phyloP scores from a whole-genome alignment of 2,329 filamentous ascomycete genomes.

The Bipolaris zeicola region DNA sequence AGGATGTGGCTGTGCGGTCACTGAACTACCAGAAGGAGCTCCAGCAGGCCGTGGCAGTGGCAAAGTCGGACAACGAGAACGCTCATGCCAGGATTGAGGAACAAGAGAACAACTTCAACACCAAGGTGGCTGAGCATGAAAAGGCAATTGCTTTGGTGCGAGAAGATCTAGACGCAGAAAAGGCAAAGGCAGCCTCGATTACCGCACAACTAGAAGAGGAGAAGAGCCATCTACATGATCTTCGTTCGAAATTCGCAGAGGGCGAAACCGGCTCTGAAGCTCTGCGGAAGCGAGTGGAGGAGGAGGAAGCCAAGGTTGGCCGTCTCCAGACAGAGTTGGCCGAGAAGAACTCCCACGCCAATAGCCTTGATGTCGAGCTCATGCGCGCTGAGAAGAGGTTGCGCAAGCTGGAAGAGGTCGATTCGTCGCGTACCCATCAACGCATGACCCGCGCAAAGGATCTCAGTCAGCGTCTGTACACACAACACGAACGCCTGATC shows the following conservation, averaged over 20 bases:
- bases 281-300: slow-evolving; percentile 73
- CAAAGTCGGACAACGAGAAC: slow-evolving; percentile 54
- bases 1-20: slow-evolving; percentile 52
- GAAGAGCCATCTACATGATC: slow-evolving; percentile 68
- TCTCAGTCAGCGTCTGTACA: slow-evolving; percentile 79
- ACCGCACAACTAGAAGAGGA: slow-evolving; percentile 65
- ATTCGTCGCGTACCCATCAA: slow-evolving; percentile 65
- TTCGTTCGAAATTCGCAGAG: slow-evolving; percentile 76
- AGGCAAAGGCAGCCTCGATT: slow-evolving; percentile 54
- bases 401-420: slow-evolving; percentile 55
- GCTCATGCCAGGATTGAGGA: slow-evolving; percentile 48
- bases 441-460: slow-evolving; percentile 79
- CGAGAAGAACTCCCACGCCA: slow-evolving; percentile 75
- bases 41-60: slow-evolving; percentile 53
- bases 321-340: slow-evolving; percentile 73
- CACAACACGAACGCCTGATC: slow-evolving; percentile 82
- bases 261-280: slow-evolving; percentile 84
- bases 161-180: slow-evolving; percentile 55
- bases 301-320: slow-evolving; percentile 74
- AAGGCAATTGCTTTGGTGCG: slow-evolving; percentile 43
- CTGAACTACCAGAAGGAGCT: slow-evolving; percentile 53
- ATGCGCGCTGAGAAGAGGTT: slow-evolving; percentile 70
- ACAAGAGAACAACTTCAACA: slow-evolving; percentile 46
- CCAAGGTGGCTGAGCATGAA: slow-evolving; percentile 48
- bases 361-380: slow-evolving; percentile 77